Evolutionary conservation across 768 basidiomycete genomes (phyloP), one percentile per base, ranked within the genome.

Genomic region (Auricularia cornea): DNA sequence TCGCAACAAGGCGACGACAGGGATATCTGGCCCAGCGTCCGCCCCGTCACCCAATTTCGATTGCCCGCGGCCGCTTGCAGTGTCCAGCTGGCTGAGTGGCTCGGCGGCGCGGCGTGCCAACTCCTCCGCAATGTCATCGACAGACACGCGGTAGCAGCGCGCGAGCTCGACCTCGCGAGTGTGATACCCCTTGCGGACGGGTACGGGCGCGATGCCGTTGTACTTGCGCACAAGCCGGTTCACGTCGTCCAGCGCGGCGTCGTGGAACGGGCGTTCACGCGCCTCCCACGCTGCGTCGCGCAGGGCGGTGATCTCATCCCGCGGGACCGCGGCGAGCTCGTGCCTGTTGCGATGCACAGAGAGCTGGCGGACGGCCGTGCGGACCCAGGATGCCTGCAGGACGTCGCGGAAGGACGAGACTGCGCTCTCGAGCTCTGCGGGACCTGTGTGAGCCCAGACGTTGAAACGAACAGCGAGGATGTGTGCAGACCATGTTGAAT

Each of bases 171-270:
- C 74, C 10, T 78, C 77, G 28, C 83, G 80, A 28, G 77, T 73
- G 64, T 89, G 80, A 64, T 86, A 84, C 3, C 83, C 76, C 57
- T 88, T 76, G 23, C 91, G 81, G n/a, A 89, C 91, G 3, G 84
- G 78, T 68, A 89, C 89, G 2, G 90, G 92, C 14, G 92, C 92
- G 52, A 89, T 71, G 6, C 82, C 86, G 70, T 94, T 94, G 75
- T 91, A 89, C 74, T 87, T 85, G 59, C 90, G 80, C 30, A 93
- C 86, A 4, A 88, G 78, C 3, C 83, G 78, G 72, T 94, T 93
- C 44, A 93, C 74, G 67, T 93, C 87, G 32, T 78, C 79, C 40
- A 94, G 69, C 14, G 87, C 87, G 2, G 82, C 77, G 35, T 85
- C 81, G 68, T 92, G 90, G 68, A 91, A 91, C 54, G 80, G 73